Evolutionary conservation across 805 yeast genomes (phyloP), one percentile per base, ranked within the genome.

Genomic region (Yarrowia sp.): DNA sequence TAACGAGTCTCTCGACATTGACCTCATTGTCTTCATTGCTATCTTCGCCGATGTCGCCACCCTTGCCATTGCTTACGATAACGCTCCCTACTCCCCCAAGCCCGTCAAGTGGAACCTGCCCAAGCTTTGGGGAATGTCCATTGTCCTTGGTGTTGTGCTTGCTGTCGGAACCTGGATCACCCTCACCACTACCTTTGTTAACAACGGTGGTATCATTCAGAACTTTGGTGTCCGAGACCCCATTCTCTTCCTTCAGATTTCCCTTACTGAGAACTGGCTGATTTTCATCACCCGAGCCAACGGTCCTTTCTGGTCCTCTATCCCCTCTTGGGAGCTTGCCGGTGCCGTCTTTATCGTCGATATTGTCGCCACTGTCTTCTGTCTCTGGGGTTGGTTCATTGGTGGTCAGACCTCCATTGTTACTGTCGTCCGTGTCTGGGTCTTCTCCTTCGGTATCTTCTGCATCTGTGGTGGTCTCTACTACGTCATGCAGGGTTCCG

Each of bases 51-150:
- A 86, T 78, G 89, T 86, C 77, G 91, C 91, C 69, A 86, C 91
- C 72, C 81, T 86, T 75, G 90, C 91, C 70, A 86, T 86, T 81
- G 91, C 91, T 74, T 86, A 86, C 78, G 97, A 91, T 81, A 91
- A 91, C 75, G 97, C 97, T 82, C 97, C 97, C 73, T 91, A 82
- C 83, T 91, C 92, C 77, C 92, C 89, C 78, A 80, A 81, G 76
- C 97, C 97, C 73, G 97, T 92, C 73, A 92, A 91, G 82, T 91
- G 97, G 97, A 90, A 92, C 88, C 81, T 89, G 75, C 96, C 96
- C 80, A 88, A 95, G 85, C 83, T 86, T 74, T 86, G 91, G 91
- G 90, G 90, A 80, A 85, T 86, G 89, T 86, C 90, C 69, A 83
- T 86, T 71, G 74, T 86, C 70, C 81, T 86, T 77, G 91, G 91